Evolutionary conservation across 805 yeast species (phyloP), one percentile per base, ranked within the genome.

Genomic region (Lipomyces starkeyi): DNA sequence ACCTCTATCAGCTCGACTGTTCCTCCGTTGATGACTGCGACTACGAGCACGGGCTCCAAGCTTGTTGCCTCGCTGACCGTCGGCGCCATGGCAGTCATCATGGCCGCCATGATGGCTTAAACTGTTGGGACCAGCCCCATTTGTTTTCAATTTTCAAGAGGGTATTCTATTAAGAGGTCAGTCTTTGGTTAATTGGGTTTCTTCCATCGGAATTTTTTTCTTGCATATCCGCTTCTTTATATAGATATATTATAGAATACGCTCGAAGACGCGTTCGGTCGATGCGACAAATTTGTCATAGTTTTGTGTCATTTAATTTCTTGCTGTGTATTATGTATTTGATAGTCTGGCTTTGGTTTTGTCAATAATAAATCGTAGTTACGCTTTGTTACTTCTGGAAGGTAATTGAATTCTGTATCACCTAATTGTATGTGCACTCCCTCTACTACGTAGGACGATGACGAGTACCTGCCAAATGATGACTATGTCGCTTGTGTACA

Each of bases 101-200:
- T 69, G 64, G 72, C 71, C 17, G 69, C 64, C 37, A 22, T 69
- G 59, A 61, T 67, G 71, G 71, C 68, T 27, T 69, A 61, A 60
- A 17, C 20, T 1, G 8, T 17, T 43, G 49, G 8, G 49, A 8
- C 11, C 22, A n/a, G 22, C 9, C 22, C 14, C 49, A 17, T 17
- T 43, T 43, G 49, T n/a, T n/a, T 14, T 43, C 49, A 43, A 17
- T 17, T 11, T 35, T 35, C 40, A 40, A 17, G 5, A 43, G 14
- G n/a, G n/a, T 14, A 14, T 43, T 43, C n/a, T 43, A 6, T 17
- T 14, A 43, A 43, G 9, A 17, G 49, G 49, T 17, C 20, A 43
- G 7, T 43, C 5, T 43, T 43, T 43, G 49, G 49, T 43, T 43
- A 43, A 17, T 43, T 43, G 49, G 49, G 49, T n/a, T 43, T 43